Evolutionary conservation across 2,329 filamentous ascomycete genomes (phyloP).

Genomic region (Bipolaris cookei): DNA sequence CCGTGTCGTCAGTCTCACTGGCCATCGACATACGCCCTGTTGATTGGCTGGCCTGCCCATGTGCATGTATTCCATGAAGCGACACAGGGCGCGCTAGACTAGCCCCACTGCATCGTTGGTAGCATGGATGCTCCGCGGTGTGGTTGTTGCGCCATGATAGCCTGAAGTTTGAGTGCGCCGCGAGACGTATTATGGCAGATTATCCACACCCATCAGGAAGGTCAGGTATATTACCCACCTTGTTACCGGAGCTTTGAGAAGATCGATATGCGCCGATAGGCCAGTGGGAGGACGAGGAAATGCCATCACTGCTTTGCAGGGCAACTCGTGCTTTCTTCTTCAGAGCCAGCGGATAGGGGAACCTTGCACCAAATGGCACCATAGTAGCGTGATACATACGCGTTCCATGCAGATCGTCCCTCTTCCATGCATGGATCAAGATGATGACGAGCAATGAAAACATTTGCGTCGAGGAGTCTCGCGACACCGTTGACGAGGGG

Average conservation of each 20-base stretch:
- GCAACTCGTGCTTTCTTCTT: not conserved
- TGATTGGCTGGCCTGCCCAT: not conserved
- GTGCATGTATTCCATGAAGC: not conserved
- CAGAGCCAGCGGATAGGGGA: slow-evolving; percentile 1
- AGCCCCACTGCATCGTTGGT: slow-evolving; percentile 1
- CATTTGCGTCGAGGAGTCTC: not conserved
- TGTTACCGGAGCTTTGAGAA: slow-evolving; percentile 3
- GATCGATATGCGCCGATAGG: not conserved
- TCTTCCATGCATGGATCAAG: not conserved
- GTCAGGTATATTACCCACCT: slow-evolving; percentile 1
- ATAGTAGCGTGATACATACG: slow-evolving; percentile 5
- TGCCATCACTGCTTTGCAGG: not conserved
- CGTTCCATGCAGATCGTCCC: not conserved
- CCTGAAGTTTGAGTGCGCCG: slow-evolving; percentile 8
- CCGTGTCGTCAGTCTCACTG: not conserved
- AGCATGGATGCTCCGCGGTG: not conserved
- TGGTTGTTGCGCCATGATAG: slow-evolving; percentile 8
- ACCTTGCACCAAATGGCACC: not conserved
- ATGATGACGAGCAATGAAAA: not conserved
- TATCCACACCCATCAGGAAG: slow-evolving; percentile 7
- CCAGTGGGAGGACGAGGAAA: not conserved
- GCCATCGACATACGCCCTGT: not conserved
- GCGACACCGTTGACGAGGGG: not conserved
- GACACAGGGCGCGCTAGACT: not conserved
- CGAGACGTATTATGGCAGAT: slow-evolving; percentile 4